Evolutionary conservation across 1,139 yeast species (phyloP), one percentile per base, ranked within the genome.

Genomic region (Yamadazyma epiphylla): DNA sequence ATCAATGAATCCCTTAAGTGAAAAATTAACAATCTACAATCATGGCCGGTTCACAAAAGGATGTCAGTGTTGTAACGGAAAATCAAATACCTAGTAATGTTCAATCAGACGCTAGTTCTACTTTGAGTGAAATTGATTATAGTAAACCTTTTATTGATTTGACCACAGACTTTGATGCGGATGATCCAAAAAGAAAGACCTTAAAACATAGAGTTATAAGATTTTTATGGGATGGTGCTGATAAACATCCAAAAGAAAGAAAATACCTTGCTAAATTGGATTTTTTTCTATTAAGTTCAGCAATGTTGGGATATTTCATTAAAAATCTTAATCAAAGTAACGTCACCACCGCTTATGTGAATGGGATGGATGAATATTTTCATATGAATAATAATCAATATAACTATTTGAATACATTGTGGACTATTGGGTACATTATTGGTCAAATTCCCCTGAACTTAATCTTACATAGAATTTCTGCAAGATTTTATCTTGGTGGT

Each of bases 361-460:
- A 76, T 32, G 83, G 84, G 13, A 75, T 79, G 83, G 58, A 64
- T 34, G 80, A 77, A 38, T 69, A 70, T 39, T 70, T 70, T 39
- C 39, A 51, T 6, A 70, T 78, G 70, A 51, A 55, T 31, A 64
- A 63, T n/a, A 72, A 77, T 41, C 79, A 78, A 41, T 70, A 67
- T 37, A 71, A 77, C 37, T 67, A 70, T 31, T 55, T 77, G 46
- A 56, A 59, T 10, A 70, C 81, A 0, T 52, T 70, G 19, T 77
- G 74, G 68, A 74, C 80, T 0, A 71, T 74, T 11, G 84, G 83
- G 1, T 76, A 76, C 38, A 69, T 75, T 34, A 52, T 77, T 30
- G 80, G 81, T 9, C 80, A 74, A 41, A 59, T 77, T 22, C 84
- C 83, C 1, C 67, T 77, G 10, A 74, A 74, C 44, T 57, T 75